Base-by-base conservation (phyloP, 768 basidiomycete genomes). In the Rhodotorula babjevae region DNA sequence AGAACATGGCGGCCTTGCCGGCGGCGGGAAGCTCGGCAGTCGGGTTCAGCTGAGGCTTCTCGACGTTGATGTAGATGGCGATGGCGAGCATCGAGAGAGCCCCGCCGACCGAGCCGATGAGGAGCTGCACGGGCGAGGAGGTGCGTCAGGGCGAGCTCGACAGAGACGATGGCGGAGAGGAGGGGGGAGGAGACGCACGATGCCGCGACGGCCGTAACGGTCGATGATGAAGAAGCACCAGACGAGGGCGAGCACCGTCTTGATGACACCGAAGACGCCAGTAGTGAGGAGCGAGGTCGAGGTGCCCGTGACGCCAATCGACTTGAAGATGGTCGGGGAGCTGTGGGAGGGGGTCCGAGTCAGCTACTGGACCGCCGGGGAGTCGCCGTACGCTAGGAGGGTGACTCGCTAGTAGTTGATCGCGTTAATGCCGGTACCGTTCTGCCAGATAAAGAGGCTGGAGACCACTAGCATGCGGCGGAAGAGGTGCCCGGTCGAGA, bases 181-280 rank as follows among this genome's bases (percentile, higher is more conserved):
- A 82, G 44, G 84, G 29, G 0, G 82, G 80, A n/a, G 84, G 69
- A 40, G 61, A 46, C 44, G 44, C 44, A 46, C 44, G 63, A 76
- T 70, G 29, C 58, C 58, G 58, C 75, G 68, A 44, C 75, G 75
- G n/a, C 71, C 75, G 63, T 53, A 70, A 31, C 49, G 46, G 61
- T 72, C 71, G 21, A 76, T 65, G 52, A 76, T 42, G 83, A 83
- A 46, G 67, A 75, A 75, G 64, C 59, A 61, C 74, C 74, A 86
- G 63, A 85, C 68, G 49, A 85, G 68, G 21, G 79, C 78, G 27
- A 78, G 77, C n/a, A 78, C 55, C 31, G 80, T 79, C 80, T 83
- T 82, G 81, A 85, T 83, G 58, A 85, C 81, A 25, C 85, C 86
- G 72, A 84, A 86, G 53, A 86, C 78, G 12, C 85, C 85, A 59